Conservation (phyloP, 2,329 filamentous ascomycete genomes). For the Rutstroemia sp. region DNA sequence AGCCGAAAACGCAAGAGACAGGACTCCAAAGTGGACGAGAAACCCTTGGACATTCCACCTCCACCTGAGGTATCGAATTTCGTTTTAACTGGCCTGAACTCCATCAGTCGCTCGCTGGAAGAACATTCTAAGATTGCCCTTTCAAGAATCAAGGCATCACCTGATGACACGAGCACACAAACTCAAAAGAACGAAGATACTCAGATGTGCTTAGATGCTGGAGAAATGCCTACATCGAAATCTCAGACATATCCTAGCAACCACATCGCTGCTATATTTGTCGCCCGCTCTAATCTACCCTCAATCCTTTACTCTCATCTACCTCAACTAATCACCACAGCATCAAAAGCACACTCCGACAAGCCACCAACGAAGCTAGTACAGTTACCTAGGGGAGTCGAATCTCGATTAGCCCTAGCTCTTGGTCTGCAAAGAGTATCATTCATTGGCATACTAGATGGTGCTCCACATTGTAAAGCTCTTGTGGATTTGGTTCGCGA, state of each 20-base stretch:
- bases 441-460: constrained; percentile 50
- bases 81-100: constrained; percentile 58
- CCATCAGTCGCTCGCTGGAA: constrained; percentile 50
- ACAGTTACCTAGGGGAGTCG: constrained; percentile 52
- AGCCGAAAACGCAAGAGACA: constrained; percentile 45
- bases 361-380: constrained; percentile 47
- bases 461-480: constrained; percentile 48
- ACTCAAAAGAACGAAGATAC: not conserved
- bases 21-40: constrained; percentile 23
- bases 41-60: constrained; percentile 27
- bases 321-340: constrained; percentile 44
- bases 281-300: constrained; percentile 49
- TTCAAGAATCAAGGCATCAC: not conserved
- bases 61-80: constrained; percentile 46
- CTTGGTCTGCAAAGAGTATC: constrained; percentile 58
- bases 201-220: not conserved
- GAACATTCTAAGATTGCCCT: constrained; percentile 11
- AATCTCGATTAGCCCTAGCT: constrained; percentile 46
- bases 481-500: constrained; percentile 49
- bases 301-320: constrained; percentile 53
- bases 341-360: constrained; percentile 37
- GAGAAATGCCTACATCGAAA: not conserved
- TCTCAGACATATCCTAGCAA: not conserved
- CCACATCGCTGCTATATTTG: constrained; percentile 44
- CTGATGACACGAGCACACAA: not conserved